These are phyloP conservation scores for Nematocida sp. DNA, from an alignment of 371 early-diverging fungal species.

Conservation along the genomic window DNA sequence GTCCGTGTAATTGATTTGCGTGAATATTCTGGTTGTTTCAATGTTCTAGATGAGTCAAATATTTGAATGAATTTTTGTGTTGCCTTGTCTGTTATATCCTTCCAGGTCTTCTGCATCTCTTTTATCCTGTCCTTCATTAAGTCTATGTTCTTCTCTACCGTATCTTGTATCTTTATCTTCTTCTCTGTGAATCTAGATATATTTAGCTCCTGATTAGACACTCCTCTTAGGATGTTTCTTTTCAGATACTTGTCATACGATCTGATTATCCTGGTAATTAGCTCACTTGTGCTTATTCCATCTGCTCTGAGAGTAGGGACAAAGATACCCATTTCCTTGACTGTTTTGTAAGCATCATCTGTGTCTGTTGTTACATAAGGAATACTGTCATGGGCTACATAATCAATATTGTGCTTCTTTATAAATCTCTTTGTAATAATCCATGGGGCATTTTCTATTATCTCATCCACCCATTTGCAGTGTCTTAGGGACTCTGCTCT, in stretches of 20 bases:
- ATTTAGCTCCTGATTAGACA: slow-evolving; percentile 77
- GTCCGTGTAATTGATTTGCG: too few species aligned
- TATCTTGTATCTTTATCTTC: slow-evolving; percentile 39
- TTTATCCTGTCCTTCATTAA: slow-evolving; percentile 38
- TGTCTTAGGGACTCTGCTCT: slow-evolving; percentile 80
- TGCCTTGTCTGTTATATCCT: not conserved
- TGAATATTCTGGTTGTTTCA: too few species aligned
- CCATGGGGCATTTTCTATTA: slow-evolving; percentile 82
- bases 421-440: slow-evolving; percentile 78
- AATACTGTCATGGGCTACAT: slow-evolving; percentile 81
- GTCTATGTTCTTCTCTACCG: slow-evolving; percentile 44
- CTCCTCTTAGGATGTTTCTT: slow-evolving; percentile 81
- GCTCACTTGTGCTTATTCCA: slow-evolving; percentile 81
- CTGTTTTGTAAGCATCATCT: slow-evolving; percentile 83
- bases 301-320: slow-evolving; percentile 80
- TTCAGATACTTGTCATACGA: slow-evolving; percentile 84
- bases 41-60: slow-evolving; percentile 17
- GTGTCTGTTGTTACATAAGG: slow-evolving; percentile 71
- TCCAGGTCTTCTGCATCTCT: slow-evolving; percentile 41
- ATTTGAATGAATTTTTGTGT: not conserved
- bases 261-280: slow-evolving; percentile 83
- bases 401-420: slow-evolving; percentile 78
- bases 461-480: slow-evolving; percentile 88
- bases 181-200: slow-evolving; percentile 54
- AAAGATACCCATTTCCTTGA: slow-evolving; percentile 77